phyloP scores from a whole-genome alignment of 306 rosid species.

The Malus fusca region DNA sequence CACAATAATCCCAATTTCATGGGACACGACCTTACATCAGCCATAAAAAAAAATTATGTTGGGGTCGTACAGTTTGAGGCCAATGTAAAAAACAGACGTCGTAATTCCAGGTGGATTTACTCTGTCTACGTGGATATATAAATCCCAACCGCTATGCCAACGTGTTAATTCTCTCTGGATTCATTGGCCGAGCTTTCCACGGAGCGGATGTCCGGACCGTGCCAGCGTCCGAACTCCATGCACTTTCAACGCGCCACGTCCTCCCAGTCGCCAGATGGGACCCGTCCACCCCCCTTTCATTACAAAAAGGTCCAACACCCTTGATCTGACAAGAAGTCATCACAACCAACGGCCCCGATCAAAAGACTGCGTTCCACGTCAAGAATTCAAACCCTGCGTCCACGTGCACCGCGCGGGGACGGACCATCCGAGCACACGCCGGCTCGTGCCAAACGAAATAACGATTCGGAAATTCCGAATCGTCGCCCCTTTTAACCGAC shows the following conservation, averaged over 20 bases:
- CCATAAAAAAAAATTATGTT: neutral
- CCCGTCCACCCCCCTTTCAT: neutral
- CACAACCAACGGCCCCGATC: neutral
- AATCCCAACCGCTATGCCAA: neutral
- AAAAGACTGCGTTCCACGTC: neutral
- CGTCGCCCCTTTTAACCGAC: neutral
- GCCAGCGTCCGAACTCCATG: slow-evolving; percentile 26
- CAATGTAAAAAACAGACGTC: neutral
- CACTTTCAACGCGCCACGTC: slow-evolving; percentile 29
- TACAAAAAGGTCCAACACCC: neutral
- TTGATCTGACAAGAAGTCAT: neutral
- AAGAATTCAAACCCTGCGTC: neutral
- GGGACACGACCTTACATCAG: neutral
- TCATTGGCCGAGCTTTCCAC: slow-evolving; percentile 13
- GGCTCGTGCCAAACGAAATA: slow-evolving; percentile 25
- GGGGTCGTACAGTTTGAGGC: neutral
- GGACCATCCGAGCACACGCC: slow-evolving; percentile 27
- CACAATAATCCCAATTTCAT: neutral
- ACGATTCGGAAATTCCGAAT: neutral
- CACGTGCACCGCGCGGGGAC: slow-evolving; percentile 35
- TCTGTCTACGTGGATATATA: slow-evolving; percentile 6
- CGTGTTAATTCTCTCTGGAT: slow-evolving; percentile 3
- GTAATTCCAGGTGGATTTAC: neutral
- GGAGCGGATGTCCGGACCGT: slow-evolving; percentile 13
- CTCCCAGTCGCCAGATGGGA: neutral